These are phyloP conservation scores for Phellopilus nigrolimitatus DNA, from an alignment of 1,284 basidiomycete genomes.

Conservation along the genomic window DNA sequence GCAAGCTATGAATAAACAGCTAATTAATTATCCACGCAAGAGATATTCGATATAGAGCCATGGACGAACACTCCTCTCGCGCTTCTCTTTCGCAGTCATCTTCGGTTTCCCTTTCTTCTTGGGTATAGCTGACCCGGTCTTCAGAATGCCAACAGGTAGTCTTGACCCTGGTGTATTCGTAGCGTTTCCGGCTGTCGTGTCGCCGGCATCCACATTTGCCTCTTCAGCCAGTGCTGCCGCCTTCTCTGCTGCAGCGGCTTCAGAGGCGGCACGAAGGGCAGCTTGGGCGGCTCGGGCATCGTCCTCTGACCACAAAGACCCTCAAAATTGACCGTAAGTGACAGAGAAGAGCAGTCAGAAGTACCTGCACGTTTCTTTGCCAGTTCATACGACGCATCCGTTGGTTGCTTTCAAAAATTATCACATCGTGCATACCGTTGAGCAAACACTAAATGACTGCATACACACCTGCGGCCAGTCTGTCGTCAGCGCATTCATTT, in stretches of 20 bases:
- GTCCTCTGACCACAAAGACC: conserved; percentile 33
- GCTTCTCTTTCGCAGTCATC: conserved; percentile 76
- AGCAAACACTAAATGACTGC: not conserved
- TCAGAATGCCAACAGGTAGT: conserved; percentile 34
- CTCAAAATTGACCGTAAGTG: not conserved
- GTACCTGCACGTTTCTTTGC: conserved; percentile 59
- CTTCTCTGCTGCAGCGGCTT: conserved; percentile 21
- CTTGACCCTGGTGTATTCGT: conserved; percentile 33
- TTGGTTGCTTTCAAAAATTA: conserved; percentile 49
- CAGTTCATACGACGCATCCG: conserved; percentile 53
- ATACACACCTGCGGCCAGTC: conserved; percentile 82
- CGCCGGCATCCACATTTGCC: conserved; percentile 34
- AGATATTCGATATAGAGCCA: not conserved
- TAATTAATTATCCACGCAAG: not conserved
- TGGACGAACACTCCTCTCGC: conserved; percentile 61
- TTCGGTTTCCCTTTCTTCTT: conserved; percentile 64
- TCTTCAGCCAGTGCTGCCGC: conserved; percentile 22
- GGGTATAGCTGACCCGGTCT: conserved; percentile 28
- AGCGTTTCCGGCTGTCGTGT: conserved; percentile 36
- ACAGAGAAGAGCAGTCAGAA: conserved; percentile 16
- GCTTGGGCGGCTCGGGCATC: conserved; percentile 34
- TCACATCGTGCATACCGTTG: conserved; percentile 20
- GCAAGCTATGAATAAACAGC: conserved; percentile 39
- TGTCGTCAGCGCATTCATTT: conserved; percentile 90
- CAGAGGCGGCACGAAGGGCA: conserved; percentile 31